A percentile compares a stretch with the other conserved stretches of the same genome.
Conservation (phyloP, 345 rosid species). For the Cardamine chenopodiifolia region DNA sequence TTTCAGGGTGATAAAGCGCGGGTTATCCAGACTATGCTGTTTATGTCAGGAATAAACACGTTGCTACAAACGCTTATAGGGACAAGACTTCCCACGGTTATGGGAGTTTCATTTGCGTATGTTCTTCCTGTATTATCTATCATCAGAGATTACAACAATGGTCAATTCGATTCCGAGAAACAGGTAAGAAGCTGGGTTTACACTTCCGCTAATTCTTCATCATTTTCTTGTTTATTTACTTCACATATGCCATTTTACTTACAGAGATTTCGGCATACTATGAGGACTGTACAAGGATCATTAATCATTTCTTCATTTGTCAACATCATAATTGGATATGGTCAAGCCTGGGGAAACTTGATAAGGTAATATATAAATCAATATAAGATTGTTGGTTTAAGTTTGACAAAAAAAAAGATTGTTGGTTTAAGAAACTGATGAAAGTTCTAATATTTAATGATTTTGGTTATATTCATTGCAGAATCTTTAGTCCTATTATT, state of each 20-base stretch:
- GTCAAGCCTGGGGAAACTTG: constrained; percentile 73
- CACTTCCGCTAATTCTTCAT: neutral
- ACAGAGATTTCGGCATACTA: constrained; percentile 75
- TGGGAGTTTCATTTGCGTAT: constrained; percentile 87
- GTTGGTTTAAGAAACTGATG: neutral
- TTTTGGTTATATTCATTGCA: constrained; percentile 37
- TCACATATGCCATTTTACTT: constrained; percentile 14
- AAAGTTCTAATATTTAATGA: neutral
- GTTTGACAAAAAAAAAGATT: neutral
- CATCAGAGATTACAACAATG: constrained; percentile 66
- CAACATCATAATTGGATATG: constrained; percentile 78
- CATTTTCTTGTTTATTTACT: neutral
- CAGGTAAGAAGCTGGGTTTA: constrained; percentile 49
- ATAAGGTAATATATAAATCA: constrained; percentile 53
- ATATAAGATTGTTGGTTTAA: neutral
- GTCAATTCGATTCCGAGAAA: constrained; percentile 53
- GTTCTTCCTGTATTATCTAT: constrained; percentile 73
- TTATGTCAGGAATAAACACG: constrained; percentile 93
- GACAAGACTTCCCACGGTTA: constrained; percentile 91
- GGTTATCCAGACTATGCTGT: constrained; percentile 76
- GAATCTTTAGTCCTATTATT: constrained; percentile 73
- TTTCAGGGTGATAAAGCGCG: constrained; percentile 87
- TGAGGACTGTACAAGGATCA: constrained; percentile 93
- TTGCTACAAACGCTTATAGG: constrained; percentile 85
- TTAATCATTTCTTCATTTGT: constrained; percentile 81